phyloP scores from a whole-genome alignment of 495 filamentous ascomycete genomes.

The Xylaria scruposa region DNA sequence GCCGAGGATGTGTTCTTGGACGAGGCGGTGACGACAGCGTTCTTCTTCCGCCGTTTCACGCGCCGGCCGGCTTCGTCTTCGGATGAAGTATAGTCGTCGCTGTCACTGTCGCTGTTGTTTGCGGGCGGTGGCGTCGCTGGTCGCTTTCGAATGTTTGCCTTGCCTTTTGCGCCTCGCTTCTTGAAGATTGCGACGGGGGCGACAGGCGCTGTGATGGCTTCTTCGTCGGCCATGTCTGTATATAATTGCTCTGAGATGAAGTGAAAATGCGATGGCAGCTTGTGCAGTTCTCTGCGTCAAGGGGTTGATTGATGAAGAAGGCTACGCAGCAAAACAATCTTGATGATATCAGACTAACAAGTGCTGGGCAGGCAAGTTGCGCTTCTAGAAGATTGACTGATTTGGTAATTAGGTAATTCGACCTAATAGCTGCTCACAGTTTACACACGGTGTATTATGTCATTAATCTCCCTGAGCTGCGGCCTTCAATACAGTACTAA shows the following conservation, averaged over 20 bases:
- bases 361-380: not conserved
- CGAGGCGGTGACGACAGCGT: conserved; percentile 63
- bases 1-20: conserved; percentile 51
- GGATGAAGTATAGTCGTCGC: conserved; percentile 71
- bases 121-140: conserved; percentile 76
- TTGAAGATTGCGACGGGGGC: conserved; percentile 77
- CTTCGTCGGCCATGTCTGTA: conserved; percentile 33
- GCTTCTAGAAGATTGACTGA: conserved; percentile 8
- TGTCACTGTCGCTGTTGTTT: conserved; percentile 60
- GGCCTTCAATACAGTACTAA: not conserved
- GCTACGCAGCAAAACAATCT: not conserved
- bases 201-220: conserved; percentile 36
- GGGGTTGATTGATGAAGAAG: not conserved
- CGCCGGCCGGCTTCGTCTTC: conserved; percentile 75
- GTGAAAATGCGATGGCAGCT: conserved; percentile 9
- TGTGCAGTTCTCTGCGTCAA: not conserved
- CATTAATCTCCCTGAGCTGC: not conserved
- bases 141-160: conserved; percentile 82
- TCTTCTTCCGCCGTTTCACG: conserved; percentile 81
- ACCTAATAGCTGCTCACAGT: not conserved
- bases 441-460: not conserved
- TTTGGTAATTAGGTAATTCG: not conserved
- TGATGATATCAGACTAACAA: conserved; percentile 3
- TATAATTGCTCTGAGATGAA: not conserved
- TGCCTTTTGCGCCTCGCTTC: conserved; percentile 78